A percentile compares a stretch with the other conserved stretches of the same genome.
Evolutionary conservation across 1,139 yeast species (phyloP).

Genomic region (Taphrina betulina): DNA sequence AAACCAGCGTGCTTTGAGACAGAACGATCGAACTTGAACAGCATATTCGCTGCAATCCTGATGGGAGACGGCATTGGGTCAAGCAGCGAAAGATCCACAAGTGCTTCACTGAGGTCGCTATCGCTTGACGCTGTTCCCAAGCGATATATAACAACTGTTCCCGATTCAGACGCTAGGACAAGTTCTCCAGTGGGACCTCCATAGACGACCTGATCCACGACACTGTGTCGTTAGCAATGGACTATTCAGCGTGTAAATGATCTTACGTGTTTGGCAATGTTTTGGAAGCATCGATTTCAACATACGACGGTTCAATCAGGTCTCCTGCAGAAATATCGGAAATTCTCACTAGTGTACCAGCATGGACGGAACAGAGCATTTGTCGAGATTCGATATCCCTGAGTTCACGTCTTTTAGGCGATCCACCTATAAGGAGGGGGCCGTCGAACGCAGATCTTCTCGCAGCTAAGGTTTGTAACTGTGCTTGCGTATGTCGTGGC

Average conservation of each 20-base stretch:
- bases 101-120: not conserved
- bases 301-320: slow-evolving; percentile 58
- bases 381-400: too few relatives aligned
- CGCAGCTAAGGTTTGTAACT: slow-evolving; percentile 35
- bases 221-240: slow-evolving; percentile 2
- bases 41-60: slow-evolving; percentile 5
- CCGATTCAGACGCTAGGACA: slow-evolving; percentile 64
- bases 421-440: slow-evolving; percentile 69
- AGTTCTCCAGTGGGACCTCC: slow-evolving; percentile 75
- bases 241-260: slow-evolving; percentile 48
- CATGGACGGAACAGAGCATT: slow-evolving; percentile 73
- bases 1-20: slow-evolving; percentile 37
- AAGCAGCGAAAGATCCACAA: slow-evolving; percentile 12
- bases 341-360: slow-evolving; percentile 71
- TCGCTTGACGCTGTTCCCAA: slow-evolving; percentile 47
- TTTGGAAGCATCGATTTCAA: slow-evolving; percentile 48
- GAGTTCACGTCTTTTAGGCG: too few relatives aligned
- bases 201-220: slow-evolving; percentile 61
- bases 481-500: slow-evolving; percentile 40
- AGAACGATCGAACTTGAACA: not conserved
- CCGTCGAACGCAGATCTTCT: not conserved
- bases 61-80: slow-evolving; percentile 23
- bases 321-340: slow-evolving; percentile 84
- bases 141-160: slow-evolving; percentile 73
- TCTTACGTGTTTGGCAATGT: slow-evolving; percentile 54